These are phyloP conservation scores for Dothidotthia symphoricarpi DNA, from an alignment of 2,329 filamentous ascomycete species.

Conservation along the genomic window DNA sequence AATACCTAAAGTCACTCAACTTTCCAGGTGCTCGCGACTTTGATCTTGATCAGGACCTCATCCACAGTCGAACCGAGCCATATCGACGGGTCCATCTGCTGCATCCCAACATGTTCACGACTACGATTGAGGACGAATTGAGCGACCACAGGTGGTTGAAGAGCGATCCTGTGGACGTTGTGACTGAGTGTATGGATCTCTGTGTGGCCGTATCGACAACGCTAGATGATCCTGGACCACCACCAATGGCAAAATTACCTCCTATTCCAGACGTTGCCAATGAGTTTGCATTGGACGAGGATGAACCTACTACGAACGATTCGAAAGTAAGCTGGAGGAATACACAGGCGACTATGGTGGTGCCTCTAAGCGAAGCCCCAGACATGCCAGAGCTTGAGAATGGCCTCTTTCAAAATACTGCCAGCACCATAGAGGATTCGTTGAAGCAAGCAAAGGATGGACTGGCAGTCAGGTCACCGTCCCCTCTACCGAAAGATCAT, in stretches of 20 bases:
- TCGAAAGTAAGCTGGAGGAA: constrained; percentile 53
- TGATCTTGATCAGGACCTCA: constrained; percentile 74
- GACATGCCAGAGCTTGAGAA: constrained; percentile 14
- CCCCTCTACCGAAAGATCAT: constrained; percentile 45
- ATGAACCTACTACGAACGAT: constrained; percentile 32
- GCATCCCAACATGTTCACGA: constrained; percentile 80
- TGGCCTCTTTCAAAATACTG: no score
- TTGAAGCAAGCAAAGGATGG: no score
- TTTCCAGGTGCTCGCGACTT: constrained; percentile 69
- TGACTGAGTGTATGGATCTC: constrained; percentile 75
- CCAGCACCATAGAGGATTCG: no score
- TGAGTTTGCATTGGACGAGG: constrained; percentile 35
- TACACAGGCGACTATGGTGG: constrained; percentile 53
- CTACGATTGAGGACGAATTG: constrained; percentile 77
- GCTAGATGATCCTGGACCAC: constrained; percentile 49
- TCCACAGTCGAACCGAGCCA: constrained; percentile 70
- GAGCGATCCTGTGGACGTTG: constrained; percentile 74
- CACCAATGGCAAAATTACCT: constrained; percentile 48
- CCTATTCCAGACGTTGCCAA: constrained; percentile 39
- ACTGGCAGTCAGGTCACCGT: constrained; percentile 49
- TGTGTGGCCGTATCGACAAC: constrained; percentile 49
- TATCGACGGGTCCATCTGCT: constrained; percentile 72
- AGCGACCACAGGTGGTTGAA: constrained; percentile 77
- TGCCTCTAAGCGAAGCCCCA: constrained; percentile 21
- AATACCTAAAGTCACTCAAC: constrained; percentile 72